Base-by-base conservation (phyloP, 371 early-diverging fungal genomes). In the Thermomucor indicae-seudaticae region DNA sequence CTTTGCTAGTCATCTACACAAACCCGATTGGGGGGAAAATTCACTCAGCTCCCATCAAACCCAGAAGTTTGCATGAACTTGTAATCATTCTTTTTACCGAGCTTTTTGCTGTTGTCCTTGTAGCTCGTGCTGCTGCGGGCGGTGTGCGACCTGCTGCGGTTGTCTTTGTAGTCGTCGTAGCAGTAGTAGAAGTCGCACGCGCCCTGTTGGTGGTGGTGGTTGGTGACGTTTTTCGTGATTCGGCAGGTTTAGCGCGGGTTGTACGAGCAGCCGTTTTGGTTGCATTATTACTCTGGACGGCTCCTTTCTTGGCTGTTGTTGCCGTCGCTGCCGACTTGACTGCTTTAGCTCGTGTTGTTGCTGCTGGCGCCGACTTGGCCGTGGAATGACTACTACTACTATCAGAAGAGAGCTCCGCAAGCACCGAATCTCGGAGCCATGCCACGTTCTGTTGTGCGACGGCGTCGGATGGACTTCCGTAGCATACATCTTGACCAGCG, bases 371-470 rank as follows among this genome's bases (percentile, higher is more conserved):
- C 14, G 37, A 29, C 14, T 42, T 31, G 12, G 41, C 25, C 25
- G 27, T 30, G 23, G n/a, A n/a, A n/a, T n/a, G n/a, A n/a, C 51
- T 45, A 32, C 34, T 43, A 24, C 31, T 35, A 38, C 34, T 28
- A 14, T 14, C 5, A 35, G 44, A 17, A 12, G 44, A 38, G 16
- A 50, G 29, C 29, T 50, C 31, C 12, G 46, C 44, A 8, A 39
- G 11, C 14, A 45, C 29, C 17, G 47, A 7, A 6, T 34, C 22
- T 35, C 51, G 52, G 24, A 58, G 35, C 50, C 53, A 49, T 10
- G 24, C 24, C 17, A 49, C 25, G 23, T 59, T 54, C 6, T 34
- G 49, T 32, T 59, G 35, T 29, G 51, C 53, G 48, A 32, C 44
- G 12, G 47, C 48, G 19, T 31, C 24, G 11, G 55, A 55, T 20